Base-by-base conservation (phyloP, 495 filamentous ascomycete species). In the Neurospora sp. region DNA sequence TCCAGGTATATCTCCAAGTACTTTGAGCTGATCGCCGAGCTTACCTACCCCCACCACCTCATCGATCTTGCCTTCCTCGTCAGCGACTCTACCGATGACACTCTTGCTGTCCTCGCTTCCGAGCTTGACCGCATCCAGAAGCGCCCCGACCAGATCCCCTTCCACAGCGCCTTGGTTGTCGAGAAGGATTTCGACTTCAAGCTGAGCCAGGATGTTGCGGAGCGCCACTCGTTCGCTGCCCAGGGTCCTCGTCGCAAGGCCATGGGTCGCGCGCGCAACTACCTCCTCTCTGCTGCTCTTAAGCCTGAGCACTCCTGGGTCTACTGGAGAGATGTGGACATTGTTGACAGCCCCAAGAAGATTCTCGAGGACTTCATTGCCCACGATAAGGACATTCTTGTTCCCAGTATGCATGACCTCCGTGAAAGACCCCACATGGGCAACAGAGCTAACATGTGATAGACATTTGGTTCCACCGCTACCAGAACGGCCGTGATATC, bases 401-500 rank as follows among this genome's bases (percentile, higher is more conserved):
- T 98, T 76, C 96, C 96, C 1, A 99, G 95, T 98, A 93, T 79
- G 93, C 77, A 73, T 27, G 73, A 66, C 38, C 7, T 27, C 73
- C 14, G 27, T 49, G 20, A 38, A 20, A 60, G 9, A n/a, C 40
- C 20, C 12, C 38, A 37, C 44, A 49, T 16, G 9, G 39, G 41
- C 42, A 9, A 11, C 31, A 42, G n/a, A 75, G 73, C 82, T 85
- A 75, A 87, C 75, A 10, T 73, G 5, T 70, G 11, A 27, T 79
- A 97, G 95, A 99, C 82, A 90, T 99, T 74, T 99, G 96, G 96
- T 99, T 98, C 85, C 96, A 99, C 80, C 90, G 95, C 20, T 98
- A 97, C 80, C 84, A 90, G 76, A 88, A 95, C 81, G 90, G 88
- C 72, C 84, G 83, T 62, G 96, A 98, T 79, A 94, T 98, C 78